phyloP scores from a whole-genome alignment of 1,284 basidiomycete species.

The Marasmius tenuissimus region DNA sequence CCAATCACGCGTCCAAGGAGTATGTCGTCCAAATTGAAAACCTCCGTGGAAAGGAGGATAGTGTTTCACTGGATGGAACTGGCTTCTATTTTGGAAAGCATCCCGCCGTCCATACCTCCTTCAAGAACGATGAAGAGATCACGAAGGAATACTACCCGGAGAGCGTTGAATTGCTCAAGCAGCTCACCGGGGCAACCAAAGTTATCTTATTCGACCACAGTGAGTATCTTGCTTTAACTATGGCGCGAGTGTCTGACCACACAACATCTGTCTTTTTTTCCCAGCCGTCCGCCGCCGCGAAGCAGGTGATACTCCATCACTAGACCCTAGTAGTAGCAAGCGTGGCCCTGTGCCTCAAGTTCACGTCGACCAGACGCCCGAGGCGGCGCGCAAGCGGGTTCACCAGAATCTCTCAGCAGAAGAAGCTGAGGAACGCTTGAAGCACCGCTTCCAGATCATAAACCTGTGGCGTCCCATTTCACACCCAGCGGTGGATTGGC shows the following conservation, averaged over 20 bases:
- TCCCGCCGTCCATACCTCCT: background rate
- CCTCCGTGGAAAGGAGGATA: background rate
- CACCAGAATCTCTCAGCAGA: background rate
- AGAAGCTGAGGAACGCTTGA: background rate
- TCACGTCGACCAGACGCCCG: slow-evolving; percentile 1
- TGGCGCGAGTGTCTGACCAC: background rate
- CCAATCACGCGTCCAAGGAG: background rate
- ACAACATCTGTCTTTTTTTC: background rate
- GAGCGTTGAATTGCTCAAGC: slow-evolving; percentile 1
- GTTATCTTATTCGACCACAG: slow-evolving; percentile 1
- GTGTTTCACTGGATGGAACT: background rate
- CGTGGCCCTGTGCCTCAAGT: background rate
- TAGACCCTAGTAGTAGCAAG: background rate
- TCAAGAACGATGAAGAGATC: background rate
- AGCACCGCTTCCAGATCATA: background rate
- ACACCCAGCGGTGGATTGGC: background rate
- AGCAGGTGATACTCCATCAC: background rate
- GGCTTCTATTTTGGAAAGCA: background rate
- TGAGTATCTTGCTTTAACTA: background rate
- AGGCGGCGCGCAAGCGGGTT: background rate
- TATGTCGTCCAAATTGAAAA: background rate
- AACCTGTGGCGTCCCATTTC: background rate
- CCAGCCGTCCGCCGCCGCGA: background rate
- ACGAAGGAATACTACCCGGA: slow-evolving; percentile 1
- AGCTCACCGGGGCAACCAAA: background rate